These are phyloP conservation scores for Pseudogymnoascus sp. DNA, from an alignment of 2,329 filamentous ascomycete species.

Conservation along the genomic window DNA sequence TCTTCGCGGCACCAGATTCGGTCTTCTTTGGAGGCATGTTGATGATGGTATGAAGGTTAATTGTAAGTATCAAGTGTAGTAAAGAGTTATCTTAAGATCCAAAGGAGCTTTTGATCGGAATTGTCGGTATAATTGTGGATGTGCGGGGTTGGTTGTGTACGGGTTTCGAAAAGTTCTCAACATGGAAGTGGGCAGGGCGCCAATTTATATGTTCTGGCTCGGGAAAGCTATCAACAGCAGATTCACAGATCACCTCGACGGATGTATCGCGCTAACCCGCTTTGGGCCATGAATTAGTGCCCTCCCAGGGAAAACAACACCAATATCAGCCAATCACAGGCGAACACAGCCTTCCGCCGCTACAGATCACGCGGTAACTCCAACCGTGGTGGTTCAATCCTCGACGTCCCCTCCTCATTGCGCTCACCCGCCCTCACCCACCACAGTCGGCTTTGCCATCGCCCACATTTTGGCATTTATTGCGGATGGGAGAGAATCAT, in stretches of 20 bases:
- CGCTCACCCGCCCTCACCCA: neutral
- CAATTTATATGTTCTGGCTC: slow-evolving; percentile 7
- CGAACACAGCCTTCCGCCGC: slow-evolving; percentile 4
- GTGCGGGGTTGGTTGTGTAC: slow-evolving; percentile 7
- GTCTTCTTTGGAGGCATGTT: slow-evolving; percentile 13
- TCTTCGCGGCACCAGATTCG: slow-evolving; percentile 9
- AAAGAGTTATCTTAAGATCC: neutral
- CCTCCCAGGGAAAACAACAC: neutral
- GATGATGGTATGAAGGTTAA: neutral
- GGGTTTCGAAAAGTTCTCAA: slow-evolving; percentile 8
- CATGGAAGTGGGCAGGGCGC: slow-evolving; percentile 1
- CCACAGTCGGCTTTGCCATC: neutral
- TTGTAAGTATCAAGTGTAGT: neutral
- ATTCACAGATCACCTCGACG: slow-evolving; percentile 5
- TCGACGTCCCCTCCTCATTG: slow-evolving; percentile 5
- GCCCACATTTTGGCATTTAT: neutral
- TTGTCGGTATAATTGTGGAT: slow-evolving; percentile 6
- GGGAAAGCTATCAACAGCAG: slow-evolving; percentile 5
- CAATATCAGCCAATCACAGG: neutral
- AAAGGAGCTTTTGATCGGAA: neutral
- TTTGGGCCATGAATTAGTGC: neutral
- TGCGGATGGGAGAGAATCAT: neutral
- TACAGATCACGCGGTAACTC: slow-evolving; percentile 7
- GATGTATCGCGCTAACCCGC: neutral
- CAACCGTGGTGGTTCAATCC: neutral